These are phyloP conservation scores for Aspergillus amoenus DNA, from an alignment of 2,329 filamentous ascomycete genomes.

Conservation along the genomic window DNA sequence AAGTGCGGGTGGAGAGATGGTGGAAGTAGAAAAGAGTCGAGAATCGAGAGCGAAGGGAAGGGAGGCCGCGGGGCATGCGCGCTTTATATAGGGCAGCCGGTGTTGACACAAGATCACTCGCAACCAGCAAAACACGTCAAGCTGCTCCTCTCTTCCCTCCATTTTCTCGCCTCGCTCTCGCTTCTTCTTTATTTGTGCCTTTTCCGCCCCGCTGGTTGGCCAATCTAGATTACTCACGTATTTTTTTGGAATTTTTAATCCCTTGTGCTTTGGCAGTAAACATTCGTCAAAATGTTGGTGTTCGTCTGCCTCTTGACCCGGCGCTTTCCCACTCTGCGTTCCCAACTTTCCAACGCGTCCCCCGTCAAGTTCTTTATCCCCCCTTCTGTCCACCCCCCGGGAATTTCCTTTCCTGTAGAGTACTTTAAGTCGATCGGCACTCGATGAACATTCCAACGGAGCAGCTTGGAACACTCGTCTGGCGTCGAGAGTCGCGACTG, in stretches of 20 bases:
- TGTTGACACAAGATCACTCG: slow-evolving; percentile 45
- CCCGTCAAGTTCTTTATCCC: slow-evolving; percentile 11
- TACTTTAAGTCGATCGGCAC: background rate
- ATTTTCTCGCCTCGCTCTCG: slow-evolving; percentile 12
- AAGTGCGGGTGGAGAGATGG: slow-evolving; percentile 18
- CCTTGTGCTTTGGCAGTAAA: background rate
- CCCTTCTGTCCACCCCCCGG: background rate
- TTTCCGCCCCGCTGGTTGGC: slow-evolving; percentile 15
- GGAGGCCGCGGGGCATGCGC: slow-evolving; percentile 41
- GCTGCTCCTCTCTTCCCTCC: slow-evolving; percentile 14
- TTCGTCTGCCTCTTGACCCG: background rate
- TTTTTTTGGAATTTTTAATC: slow-evolving; percentile 1
- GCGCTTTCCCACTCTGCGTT: background rate
- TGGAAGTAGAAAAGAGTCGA: slow-evolving; percentile 26
- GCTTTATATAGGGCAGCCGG: slow-evolving; percentile 45
- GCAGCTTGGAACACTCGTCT: background rate
- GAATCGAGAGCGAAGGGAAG: slow-evolving; percentile 37
- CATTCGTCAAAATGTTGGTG: background rate
- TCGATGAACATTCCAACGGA: background rate
- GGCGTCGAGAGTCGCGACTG: background rate
- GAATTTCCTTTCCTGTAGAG: background rate
- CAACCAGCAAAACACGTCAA: slow-evolving; percentile 26
- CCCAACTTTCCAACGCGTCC: slow-evolving; percentile 2
- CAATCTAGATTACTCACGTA: slow-evolving; percentile 1
- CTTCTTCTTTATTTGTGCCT: slow-evolving; percentile 11